These are phyloP conservation scores for Taiwanofungus camphoratus DNA, from an alignment of 1,284 basidiomycete species.

Conservation along the genomic window DNA sequence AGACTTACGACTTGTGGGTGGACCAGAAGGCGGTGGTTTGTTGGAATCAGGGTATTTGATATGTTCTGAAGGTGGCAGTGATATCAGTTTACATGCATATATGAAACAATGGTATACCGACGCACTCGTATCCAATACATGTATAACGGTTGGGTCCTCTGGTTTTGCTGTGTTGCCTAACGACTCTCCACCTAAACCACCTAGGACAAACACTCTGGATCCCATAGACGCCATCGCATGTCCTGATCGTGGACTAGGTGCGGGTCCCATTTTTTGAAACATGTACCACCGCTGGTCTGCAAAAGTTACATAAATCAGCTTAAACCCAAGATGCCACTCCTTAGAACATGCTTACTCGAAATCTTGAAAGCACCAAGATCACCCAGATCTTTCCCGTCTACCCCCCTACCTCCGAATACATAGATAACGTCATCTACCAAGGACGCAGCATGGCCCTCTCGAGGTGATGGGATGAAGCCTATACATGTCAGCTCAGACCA, in stretches of 20 bases:
- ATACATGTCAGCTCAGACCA: conserved; percentile 98
- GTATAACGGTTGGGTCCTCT: conserved; percentile 81
- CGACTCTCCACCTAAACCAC: conserved; percentile 84
- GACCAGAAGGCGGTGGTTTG: conserved; percentile 40
- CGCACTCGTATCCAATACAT: conserved; percentile 91
- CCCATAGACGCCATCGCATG: conserved; percentile 94
- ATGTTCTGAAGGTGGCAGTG: conserved; percentile 70
- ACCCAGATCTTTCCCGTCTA: conserved; percentile 93
- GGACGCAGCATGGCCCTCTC: conserved; percentile 96
- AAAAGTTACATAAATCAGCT: conserved; percentile 3
- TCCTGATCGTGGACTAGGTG: conserved; percentile 86
- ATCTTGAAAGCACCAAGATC: conserved; percentile 98
- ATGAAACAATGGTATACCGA: conserved; percentile 21
- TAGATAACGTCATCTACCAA: conserved; percentile 98
- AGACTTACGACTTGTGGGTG: conserved; percentile 34
- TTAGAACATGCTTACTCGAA: conserved; percentile 58
- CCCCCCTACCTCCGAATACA: conserved; percentile 94
- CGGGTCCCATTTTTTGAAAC: conserved; percentile 99
- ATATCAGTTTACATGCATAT: no score
- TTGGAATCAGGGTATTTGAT: conserved; percentile 89
- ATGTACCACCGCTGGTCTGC: conserved; percentile 87
- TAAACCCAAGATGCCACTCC: no score
- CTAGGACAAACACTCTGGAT: conserved; percentile 86
- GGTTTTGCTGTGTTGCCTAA: conserved; percentile 59
- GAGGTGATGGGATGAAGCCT: conserved; percentile 93